Evolutionary conservation across 2,329 filamentous ascomycete species (phyloP), one percentile per base, ranked within the genome.

Genomic region (Xylariales sp.): DNA sequence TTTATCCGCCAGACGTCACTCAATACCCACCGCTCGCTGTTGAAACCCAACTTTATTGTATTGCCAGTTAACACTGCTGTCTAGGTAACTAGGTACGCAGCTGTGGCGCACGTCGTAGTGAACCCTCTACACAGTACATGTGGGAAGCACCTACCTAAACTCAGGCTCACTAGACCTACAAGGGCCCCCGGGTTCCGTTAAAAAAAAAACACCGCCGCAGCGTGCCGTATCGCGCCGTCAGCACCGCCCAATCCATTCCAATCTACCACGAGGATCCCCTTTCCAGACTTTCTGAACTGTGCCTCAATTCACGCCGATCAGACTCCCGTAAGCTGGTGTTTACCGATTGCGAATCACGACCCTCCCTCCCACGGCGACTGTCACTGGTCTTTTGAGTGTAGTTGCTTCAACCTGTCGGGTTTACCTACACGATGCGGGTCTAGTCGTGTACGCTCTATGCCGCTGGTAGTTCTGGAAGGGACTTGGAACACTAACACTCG

Each of bases 151-250:
- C n/a, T n/a, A n/a, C n/a, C n/a, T n/a, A n/a, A n/a, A n/a, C n/a
- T n/a, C n/a, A n/a, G n/a, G n/a, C n/a, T n/a, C n/a, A n/a, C n/a
- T n/a, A n/a, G n/a, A n/a, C n/a, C n/a, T n/a, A n/a, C n/a, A n/a
- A n/a, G n/a, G n/a, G n/a, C n/a, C n/a, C n/a, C n/a, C n/a, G n/a
- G n/a, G n/a, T 12, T 12, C 27, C 10, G 15, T 12, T 7, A 12
- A 21, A 12, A 22, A 36, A n/a, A 11, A 20, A 20, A 20, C 10
- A 35, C 32, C 16, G 33, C 21, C 12, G 18, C 19, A 20, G 16
- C 36, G 36, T 39, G 14, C 36, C 36, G 36, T 27, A 24, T 39
- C 36, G 36, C 31, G 28, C 35, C 35, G 35, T 24, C 10, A 38
- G 22, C 19, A 27, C 35, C 15, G 15, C 27, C 36, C 36, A 31